Evolutionary conservation across 371 early-diverging fungal genomes (phyloP).

Genomic region (Mucor ambiguus): DNA sequence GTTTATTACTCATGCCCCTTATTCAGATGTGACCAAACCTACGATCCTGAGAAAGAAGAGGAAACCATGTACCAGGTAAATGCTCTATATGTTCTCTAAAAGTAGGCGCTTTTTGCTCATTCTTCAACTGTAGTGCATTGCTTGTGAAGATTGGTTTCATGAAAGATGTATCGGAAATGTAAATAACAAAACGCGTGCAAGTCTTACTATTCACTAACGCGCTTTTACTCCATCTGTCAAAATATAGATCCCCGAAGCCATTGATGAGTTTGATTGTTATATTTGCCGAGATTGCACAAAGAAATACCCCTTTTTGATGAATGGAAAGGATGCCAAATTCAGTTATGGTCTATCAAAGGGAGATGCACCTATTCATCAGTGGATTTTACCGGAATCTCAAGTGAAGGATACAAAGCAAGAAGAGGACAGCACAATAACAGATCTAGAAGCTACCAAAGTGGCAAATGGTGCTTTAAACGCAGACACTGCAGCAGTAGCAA

Average conservation of each 20-base stretch:
- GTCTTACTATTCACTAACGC: background rate
- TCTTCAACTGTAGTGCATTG: constrained; percentile 57
- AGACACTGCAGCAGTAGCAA: background rate
- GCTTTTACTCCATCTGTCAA: constrained; percentile 1
- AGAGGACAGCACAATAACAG: background rate
- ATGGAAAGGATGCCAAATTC: constrained; percentile 50
- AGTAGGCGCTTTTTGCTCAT: background rate
- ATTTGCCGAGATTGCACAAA: constrained; percentile 78
- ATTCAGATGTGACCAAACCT: constrained; percentile 67
- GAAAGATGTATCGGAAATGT: constrained; percentile 78
- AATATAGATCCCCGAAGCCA: constrained; percentile 58
- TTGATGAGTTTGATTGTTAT: constrained; percentile 76
- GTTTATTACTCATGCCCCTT: background rate
- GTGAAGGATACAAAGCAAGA: background rate
- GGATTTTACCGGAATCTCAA: constrained; percentile 26
- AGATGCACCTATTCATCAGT: constrained; percentile 24
- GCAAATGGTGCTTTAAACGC: background rate
- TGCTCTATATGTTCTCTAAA: background rate
- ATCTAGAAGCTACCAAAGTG: background rate
- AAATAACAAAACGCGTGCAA: constrained; percentile 14
- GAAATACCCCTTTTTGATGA: constrained; percentile 60
- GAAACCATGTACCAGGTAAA: constrained; percentile 73
- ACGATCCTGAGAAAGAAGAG: constrained; percentile 75
- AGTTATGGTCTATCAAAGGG: constrained; percentile 47
- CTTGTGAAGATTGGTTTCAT: constrained; percentile 91